phyloP scores from a whole-genome alignment of 2,329 filamentous ascomycete species.

The Calonectria pteridis region DNA sequence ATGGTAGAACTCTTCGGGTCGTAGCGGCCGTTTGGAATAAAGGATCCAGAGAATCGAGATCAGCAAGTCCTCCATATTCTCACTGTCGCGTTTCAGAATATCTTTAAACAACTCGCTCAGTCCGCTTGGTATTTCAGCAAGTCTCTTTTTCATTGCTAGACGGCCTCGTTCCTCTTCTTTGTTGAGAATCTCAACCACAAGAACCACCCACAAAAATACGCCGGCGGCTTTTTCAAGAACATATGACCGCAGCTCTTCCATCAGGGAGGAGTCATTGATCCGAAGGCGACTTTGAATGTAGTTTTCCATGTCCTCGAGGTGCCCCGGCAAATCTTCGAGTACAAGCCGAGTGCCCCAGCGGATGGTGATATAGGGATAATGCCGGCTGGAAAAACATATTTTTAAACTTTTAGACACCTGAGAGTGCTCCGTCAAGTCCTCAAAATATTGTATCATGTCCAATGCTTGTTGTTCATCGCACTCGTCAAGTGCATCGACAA shows the following conservation, averaged over 20 bases:
- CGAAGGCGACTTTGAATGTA: conserved; percentile 48
- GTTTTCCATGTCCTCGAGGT: conserved; percentile 50
- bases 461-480: conserved; percentile 57
- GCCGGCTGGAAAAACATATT: conserved; percentile 59
- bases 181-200: conserved; percentile 57
- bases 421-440: conserved; percentile 50
- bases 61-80: conserved; percentile 54
- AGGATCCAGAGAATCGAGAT: conserved; percentile 66
- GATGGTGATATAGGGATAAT: conserved; percentile 58
- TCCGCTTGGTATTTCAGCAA: conserved; percentile 52
- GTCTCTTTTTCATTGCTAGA: conserved; percentile 38
- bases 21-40: conserved; percentile 59
- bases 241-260: conserved; percentile 27
- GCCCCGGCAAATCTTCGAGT: conserved; percentile 52
- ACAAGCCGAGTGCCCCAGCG: conserved; percentile 43
- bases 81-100: conserved; percentile 60
- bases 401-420: conserved; percentile 21
- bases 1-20: conserved; percentile 58
- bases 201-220: conserved; percentile 59
- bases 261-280: conserved; percentile 24
- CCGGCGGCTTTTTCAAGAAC: conserved; percentile 53
- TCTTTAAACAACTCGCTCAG: conserved; percentile 63
- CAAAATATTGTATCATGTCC: conserved; percentile 59
- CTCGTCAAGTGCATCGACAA: conserved; percentile 60
- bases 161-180: conserved; percentile 47